Base-by-base conservation (phyloP, 2,329 filamentous ascomycete genomes). In the Cercospora sp. region DNA sequence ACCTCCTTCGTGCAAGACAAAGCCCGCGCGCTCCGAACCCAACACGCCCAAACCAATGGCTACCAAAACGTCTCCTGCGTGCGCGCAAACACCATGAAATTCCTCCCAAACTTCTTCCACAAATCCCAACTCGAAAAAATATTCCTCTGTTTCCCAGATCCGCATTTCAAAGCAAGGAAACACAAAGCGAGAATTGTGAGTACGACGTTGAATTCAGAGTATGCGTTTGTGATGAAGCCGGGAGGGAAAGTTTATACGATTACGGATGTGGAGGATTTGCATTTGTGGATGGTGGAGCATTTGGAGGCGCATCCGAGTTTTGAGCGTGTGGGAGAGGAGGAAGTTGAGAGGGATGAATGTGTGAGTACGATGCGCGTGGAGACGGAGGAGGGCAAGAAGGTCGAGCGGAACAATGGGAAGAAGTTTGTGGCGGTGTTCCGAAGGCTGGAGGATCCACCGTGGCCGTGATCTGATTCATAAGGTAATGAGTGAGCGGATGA, bases 371-470 rank as follows among this genome's bases (percentile, higher is more conserved):
- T 95, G 92, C 85, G 82, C 76, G 86, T 85, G 40, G 93, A 95
- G 82, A 99, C 96, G 3, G 95, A 99, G 80, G 96, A 99, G 82
- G 93, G 94, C 36, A 97, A 97, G 84, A 99, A 99, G 83, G 95
- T 99, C 13, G 88, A 89, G 74, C 88, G 95, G 77, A 97, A 98
- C 81, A 88, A 91, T 51, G 95, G 95, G 0, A 87, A 89, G 77
- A 99, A 98, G 81, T 97, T 91, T 81, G 90, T 98, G 59, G 94
- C 93, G 48, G 87, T 97, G 60, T 99, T 95, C 79, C 87, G 91
- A 76, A 88, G 95, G 70, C 81, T 90, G 70, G 89, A 91, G 76
- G 90, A 97, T 82, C 93, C 93, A 7, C 85, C 87, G 18, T 97
- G 93, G 93, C 88, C 83, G 60, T 31, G 48, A 42, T 2, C 1